Percentiles rank a stretch among this genome's conserved stretches.
Evolutionary conservation across 495 filamentous ascomycete genomes (phyloP).

Genomic region (Tuber calosporum): DNA sequence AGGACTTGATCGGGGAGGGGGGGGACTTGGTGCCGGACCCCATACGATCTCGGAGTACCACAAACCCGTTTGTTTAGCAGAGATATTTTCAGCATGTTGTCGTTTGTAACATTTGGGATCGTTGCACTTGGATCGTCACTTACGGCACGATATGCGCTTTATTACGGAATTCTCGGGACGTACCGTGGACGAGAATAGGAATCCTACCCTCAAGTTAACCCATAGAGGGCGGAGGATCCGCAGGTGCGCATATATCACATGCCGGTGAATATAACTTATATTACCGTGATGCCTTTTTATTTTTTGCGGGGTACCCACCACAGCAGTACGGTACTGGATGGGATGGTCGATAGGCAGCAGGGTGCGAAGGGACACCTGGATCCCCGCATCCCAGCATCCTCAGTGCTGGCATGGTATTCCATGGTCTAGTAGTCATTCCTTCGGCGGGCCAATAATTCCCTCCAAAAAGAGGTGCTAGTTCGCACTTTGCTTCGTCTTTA

Average conservation of each 20-base stretch:
- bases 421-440: background rate
- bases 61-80: background rate
- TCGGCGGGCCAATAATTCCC: background rate
- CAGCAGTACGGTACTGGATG: background rate
- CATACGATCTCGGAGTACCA: background rate
- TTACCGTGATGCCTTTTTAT: background rate
- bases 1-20: background rate
- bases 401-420: background rate
- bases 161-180: background rate
- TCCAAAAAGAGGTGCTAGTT: background rate
- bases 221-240: background rate
- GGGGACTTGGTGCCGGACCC: background rate
- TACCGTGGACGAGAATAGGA: background rate
- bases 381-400: background rate
- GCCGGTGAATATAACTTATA: background rate
- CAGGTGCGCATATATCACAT: background rate
- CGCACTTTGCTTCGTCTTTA: background rate
- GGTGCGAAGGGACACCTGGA: background rate
- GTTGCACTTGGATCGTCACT: background rate
- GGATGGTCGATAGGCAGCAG: background rate
- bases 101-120: background rate
- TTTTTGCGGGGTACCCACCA: background rate
- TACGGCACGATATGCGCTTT: background rate
- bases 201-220: background rate
- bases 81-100: background rate